Base-by-base conservation (phyloP, 495 filamentous ascomycete species). In the Podospora pseudoanserina region DNA sequence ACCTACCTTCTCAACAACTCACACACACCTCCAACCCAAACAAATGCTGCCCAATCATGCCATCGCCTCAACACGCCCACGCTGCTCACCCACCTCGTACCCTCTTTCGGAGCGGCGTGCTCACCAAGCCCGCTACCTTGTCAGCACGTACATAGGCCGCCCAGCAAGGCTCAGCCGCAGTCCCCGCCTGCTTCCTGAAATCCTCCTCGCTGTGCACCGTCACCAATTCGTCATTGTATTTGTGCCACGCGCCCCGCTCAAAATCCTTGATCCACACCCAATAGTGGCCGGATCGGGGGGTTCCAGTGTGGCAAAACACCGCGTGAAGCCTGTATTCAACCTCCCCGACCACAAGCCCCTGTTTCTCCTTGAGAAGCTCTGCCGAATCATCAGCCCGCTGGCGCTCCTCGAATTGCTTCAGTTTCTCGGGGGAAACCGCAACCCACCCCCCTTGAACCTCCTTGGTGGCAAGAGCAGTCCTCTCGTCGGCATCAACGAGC, bases 221-320 rank as follows among this genome's bases (percentile, higher is more conserved):
- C 27, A 99, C 93, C 23, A 83, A 82, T 28, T 89, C 89, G 74
- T 99, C 95, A 76, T 99, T 98, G 83, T 97, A 99, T 73, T 91
- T 92, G 62, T 92, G 90, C 93, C 95, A 99, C 59, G 94, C 79
- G 19, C 89, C 82, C 49, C 85, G 83, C 65, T 87, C 82, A 76
- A 96, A 96, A 77, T 98, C 95, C 74, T 88, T 90, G 72, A 99
- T 96, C 84, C 93, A 97, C 67, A 97, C 93, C 87, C 92, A 99
- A 81, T 97, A 99, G 77, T 99, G 95, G 1, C 95, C 95, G 62
- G 90, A 91, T 2, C 74, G 70, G 6, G 78, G 70, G 16, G 73
- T 80, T 58, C 90, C 96, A 4, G 89, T 86, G 74, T 99, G 96
- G 63, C 97, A 92, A 76, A 98, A 94, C 23, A 97, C 90, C 0